Percentiles rank a stretch among this genome's conserved stretches.
phyloP scores from a whole-genome alignment of 805 yeast genomes.

The Candida ficus region DNA sequence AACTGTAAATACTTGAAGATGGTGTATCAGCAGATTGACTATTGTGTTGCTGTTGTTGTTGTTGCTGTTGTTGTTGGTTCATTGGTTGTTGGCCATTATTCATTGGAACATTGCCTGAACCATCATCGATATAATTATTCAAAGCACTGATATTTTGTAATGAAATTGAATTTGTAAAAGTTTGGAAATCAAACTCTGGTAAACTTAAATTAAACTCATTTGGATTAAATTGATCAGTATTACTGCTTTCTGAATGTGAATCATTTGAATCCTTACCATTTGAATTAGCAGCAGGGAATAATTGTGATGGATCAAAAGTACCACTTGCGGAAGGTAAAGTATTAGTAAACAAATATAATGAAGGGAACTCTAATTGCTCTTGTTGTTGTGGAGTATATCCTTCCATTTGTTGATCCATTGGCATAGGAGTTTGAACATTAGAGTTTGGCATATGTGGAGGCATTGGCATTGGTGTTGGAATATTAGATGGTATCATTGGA shows the following conservation, averaged over 20 bases:
- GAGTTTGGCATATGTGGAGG: conserved; percentile 2
- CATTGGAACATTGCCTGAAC: background rate
- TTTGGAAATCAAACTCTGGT: conserved; percentile 24
- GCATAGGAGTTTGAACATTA: background rate
- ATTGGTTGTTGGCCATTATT: background rate
- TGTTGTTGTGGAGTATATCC: background rate
- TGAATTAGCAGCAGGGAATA: conserved; percentile 16
- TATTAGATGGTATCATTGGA: conserved; percentile 6
- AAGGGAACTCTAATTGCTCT: conserved; percentile 23
- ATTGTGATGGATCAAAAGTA: conserved; percentile 23
- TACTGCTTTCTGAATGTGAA: conserved; percentile 14
- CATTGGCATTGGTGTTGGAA: conserved; percentile 3
- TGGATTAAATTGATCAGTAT: conserved; percentile 14
- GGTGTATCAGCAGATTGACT: background rate
- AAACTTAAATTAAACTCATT: conserved; percentile 20
- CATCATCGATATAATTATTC: conserved; percentile 16
- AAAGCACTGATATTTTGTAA: conserved; percentile 22
- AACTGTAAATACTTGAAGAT: conserved; percentile 10
- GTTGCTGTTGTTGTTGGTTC: background rate
- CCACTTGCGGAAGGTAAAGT: conserved; percentile 17
- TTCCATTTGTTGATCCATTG: conserved; percentile 1
- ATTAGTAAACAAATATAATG: conserved; percentile 24
- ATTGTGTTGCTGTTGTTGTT: background rate
- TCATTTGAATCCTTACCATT: conserved; percentile 5
- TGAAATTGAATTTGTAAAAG: conserved; percentile 18